Percentiles rank a stretch among this genome's conserved stretches.
Conservation (phyloP, 306 rosid species). For the Ceratonia siliqua region DNA sequence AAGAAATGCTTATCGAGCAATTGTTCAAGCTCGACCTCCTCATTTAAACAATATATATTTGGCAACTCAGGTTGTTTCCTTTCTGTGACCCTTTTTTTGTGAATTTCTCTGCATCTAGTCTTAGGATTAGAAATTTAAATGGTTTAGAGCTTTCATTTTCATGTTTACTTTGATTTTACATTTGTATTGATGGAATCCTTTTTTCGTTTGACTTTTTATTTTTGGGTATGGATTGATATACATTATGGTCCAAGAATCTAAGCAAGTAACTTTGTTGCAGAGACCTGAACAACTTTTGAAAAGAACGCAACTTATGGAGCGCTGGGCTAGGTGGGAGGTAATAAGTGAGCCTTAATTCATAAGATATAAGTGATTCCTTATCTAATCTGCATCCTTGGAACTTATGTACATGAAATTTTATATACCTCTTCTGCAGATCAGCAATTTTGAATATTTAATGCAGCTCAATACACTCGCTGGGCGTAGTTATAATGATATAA, state of each 20-base stretch:
- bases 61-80: conserved; percentile 81
- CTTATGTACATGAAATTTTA: conserved; percentile 25
- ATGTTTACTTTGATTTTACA: background rate
- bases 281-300: conserved; percentile 91
- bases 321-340: conserved; percentile 99
- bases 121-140: conserved; percentile 2
- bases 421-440: conserved; percentile 72
- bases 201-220: background rate
- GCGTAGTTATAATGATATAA: conserved; percentile 95
- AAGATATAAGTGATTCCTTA: conserved; percentile 4
- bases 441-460: conserved; percentile 98
- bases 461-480: conserved; percentile 99
- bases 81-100: background rate
- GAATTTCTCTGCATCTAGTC: conserved; percentile 7
- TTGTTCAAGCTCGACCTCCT: conserved; percentile 88
- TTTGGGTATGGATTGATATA: conserved; percentile 7
- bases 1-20: conserved; percentile 91
- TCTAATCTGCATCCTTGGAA: conserved; percentile 18
- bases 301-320: conserved; percentile 96
- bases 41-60: conserved; percentile 86
- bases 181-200: background rate
- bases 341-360: conserved; percentile 28
- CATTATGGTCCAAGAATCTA: conserved; percentile 33
- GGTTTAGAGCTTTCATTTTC: background rate
- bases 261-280: conserved; percentile 47